These are phyloP conservation scores for Macrolepiota fuliginosa DNA, from an alignment of 768 basidiomycete species.

Conservation along the genomic window DNA sequence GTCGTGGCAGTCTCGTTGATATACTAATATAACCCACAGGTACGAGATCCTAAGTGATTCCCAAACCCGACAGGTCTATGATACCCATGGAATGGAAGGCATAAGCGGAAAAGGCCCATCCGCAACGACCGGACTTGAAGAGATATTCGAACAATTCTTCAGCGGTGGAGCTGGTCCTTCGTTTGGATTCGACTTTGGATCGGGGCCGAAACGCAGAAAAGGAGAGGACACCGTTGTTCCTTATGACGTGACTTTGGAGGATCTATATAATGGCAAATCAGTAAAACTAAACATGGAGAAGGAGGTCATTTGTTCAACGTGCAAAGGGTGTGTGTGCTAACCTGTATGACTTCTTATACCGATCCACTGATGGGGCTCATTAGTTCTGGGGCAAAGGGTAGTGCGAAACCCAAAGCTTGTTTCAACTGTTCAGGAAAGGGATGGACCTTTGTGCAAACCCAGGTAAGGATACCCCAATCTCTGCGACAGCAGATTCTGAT, in stretches of 20 bases:
- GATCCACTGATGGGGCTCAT: slow-evolving; percentile 12
- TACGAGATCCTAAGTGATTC: slow-evolving; percentile 82
- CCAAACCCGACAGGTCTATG: slow-evolving; percentile 68
- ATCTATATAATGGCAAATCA: slow-evolving; percentile 88
- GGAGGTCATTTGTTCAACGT: slow-evolving; percentile 71
- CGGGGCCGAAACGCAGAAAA: slow-evolving; percentile 49
- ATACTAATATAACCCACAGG: slow-evolving; percentile 33
- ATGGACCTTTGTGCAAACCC: slow-evolving; percentile 59
- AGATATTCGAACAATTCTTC: slow-evolving; percentile 79
- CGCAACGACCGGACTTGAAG: slow-evolving; percentile 55
- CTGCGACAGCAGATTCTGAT: background rate
- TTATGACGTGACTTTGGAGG: slow-evolving; percentile 87
- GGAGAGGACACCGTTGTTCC: slow-evolving; percentile 75
- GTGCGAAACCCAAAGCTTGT: slow-evolving; percentile 84
- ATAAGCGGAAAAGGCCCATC: slow-evolving; percentile 48
- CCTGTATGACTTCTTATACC: slow-evolving; percentile 5
- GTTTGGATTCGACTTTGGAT: slow-evolving; percentile 69
- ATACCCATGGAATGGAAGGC: slow-evolving; percentile 70
- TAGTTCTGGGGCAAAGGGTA: slow-evolving; percentile 80
- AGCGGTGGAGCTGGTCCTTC: slow-evolving; percentile 41
- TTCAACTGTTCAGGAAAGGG: slow-evolving; percentile 83
- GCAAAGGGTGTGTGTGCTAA: slow-evolving; percentile 63
- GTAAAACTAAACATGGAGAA: slow-evolving; percentile 90
- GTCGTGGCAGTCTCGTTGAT: slow-evolving; percentile 1
- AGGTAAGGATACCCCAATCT: slow-evolving; percentile 31